Percentiles rank a stretch among this genome's conserved stretches.
phyloP scores from a whole-genome alignment of 2,329 filamentous ascomycete genomes.

The Xylariaceae sp. region DNA sequence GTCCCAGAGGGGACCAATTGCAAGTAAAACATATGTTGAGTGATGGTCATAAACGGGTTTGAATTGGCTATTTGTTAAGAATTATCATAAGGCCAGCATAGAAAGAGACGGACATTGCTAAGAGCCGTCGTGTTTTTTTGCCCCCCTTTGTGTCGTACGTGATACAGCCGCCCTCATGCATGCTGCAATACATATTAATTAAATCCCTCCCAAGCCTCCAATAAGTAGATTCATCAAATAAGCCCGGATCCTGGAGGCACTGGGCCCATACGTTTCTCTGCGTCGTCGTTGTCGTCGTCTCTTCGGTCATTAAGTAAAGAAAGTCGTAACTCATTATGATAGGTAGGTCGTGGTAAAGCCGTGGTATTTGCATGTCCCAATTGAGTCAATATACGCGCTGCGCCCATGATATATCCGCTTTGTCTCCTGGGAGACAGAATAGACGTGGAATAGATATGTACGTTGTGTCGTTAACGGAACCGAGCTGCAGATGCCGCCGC shows the following conservation, averaged over 20 bases:
- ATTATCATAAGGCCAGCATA: too few relatives aligned
- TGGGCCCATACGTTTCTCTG: conserved; percentile 1
- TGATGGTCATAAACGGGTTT: too few relatives aligned
- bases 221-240: neutral
- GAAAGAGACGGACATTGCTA: too few relatives aligned
- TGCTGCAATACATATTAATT: neutral
- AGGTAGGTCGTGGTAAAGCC: conserved; percentile 7
- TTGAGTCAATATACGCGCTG: conserved; percentile 21
- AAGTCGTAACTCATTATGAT: conserved; percentile 26
- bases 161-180: neutral
- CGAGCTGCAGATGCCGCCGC: conserved; percentile 39
- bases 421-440: conserved; percentile 5
- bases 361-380: conserved; percentile 18
- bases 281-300: conserved; percentile 1
- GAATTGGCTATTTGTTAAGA: too few relatives aligned
- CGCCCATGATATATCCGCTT: conserved; percentile 17
- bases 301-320: conserved; percentile 8
- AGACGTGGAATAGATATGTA: conserved; percentile 20
- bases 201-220: neutral
- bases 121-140: too few relatives aligned
- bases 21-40: too few relatives aligned
- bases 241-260: neutral
- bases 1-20: too few relatives aligned
- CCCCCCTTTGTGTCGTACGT: neutral
- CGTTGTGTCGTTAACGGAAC: conserved; percentile 34